phyloP scores from a whole-genome alignment of 2,329 filamentous ascomycete genomes.

The Spiromastix sp. region DNA sequence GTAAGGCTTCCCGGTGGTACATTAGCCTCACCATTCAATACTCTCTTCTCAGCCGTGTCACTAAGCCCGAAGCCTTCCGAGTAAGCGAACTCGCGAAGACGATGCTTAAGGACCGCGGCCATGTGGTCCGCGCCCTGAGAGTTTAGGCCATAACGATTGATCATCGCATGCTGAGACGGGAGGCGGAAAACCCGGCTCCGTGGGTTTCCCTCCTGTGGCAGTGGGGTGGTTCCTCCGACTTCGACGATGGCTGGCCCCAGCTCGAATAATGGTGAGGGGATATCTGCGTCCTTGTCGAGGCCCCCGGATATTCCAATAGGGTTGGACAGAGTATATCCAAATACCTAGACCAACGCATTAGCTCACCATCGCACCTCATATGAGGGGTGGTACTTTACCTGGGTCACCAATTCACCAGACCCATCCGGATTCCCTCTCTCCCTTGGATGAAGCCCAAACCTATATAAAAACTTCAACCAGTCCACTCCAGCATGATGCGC shows the following conservation, averaged over 20 bases:
- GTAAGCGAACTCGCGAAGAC: slow-evolving; percentile 68
- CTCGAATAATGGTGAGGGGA: slow-evolving; percentile 74
- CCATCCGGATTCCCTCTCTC: slow-evolving; percentile 58
- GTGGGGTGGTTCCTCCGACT: slow-evolving; percentile 79
- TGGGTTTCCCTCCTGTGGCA: slow-evolving; percentile 80
- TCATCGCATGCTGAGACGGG: slow-evolving; percentile 70
- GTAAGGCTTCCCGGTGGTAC: slow-evolving; percentile 76
- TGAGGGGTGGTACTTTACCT: slow-evolving; percentile 22
- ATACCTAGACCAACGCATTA: slow-evolving; percentile 42
- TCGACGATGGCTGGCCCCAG: slow-evolving; percentile 82
- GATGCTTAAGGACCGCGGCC: slow-evolving; percentile 64
- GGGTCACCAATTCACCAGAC: slow-evolving; percentile 43
- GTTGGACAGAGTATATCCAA: slow-evolving; percentile 67
- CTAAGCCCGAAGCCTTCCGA: slow-evolving; percentile 54
- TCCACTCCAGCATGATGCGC: slow-evolving; percentile 75
- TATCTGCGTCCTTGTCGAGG: slow-evolving; percentile 86
- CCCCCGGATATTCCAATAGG: slow-evolving; percentile 93
- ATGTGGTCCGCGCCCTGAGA: slow-evolving; percentile 81
- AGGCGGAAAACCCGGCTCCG: slow-evolving; percentile 82
- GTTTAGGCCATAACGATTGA: slow-evolving; percentile 95
- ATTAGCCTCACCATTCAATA: slow-evolving; percentile 64
- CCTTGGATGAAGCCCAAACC: slow-evolving; percentile 65
- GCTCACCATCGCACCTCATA: too few relatives aligned
- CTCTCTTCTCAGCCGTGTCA: slow-evolving; percentile 54
- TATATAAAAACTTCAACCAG: slow-evolving; percentile 61